Percentiles rank a stretch among this genome's conserved stretches.
These are phyloP conservation scores for Puccinia horiana DNA, from an alignment of 1,284 basidiomycete species.

Conservation along the genomic window DNA sequence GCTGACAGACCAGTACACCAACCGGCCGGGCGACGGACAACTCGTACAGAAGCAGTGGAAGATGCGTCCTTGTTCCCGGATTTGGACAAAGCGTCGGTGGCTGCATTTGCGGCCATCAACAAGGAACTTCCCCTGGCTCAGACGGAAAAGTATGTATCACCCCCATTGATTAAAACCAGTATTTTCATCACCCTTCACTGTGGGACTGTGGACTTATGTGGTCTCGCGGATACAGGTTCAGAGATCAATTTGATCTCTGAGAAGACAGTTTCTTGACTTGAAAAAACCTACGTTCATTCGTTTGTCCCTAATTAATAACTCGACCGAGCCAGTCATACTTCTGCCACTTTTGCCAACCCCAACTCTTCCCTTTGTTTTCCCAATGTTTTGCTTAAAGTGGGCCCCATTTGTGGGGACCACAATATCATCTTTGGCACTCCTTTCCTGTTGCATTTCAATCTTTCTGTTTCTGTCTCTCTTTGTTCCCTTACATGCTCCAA, in stretches of 20 bases:
- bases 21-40: neutral
- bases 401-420: neutral
- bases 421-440: slow-evolving; percentile 15
- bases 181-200: neutral
- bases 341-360: neutral
- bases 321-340: neutral
- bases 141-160: neutral
- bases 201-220: neutral
- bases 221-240: neutral
- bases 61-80: neutral
- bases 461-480: neutral
- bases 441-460: neutral
- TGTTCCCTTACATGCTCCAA: neutral
- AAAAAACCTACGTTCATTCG: neutral
- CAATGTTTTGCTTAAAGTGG: neutral
- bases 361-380: neutral
- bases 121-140: neutral
- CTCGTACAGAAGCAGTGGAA: neutral
- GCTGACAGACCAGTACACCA: neutral
- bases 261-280: neutral
- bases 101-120: neutral
- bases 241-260: neutral
- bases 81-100: neutral
- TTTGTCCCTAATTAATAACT: neutral
- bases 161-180: neutral